Conservation (phyloP, 176 grass and related monocot species). For the Cymbopogon citratus region DNA sequence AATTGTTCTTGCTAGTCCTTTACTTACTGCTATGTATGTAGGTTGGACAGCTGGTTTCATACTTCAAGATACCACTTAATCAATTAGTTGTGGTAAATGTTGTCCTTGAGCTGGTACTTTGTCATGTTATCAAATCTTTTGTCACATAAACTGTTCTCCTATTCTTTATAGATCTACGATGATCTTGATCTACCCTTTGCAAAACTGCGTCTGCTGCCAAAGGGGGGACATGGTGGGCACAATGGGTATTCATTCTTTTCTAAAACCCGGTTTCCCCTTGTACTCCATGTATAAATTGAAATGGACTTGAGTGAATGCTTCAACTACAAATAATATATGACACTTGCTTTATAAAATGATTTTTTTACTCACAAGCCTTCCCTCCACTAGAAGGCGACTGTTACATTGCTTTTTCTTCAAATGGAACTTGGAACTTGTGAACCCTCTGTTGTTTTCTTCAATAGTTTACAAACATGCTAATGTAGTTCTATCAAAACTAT, state of each 20-base stretch:
- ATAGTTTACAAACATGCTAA: background rate
- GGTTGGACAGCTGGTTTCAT: constrained; percentile 84
- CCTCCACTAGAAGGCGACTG: background rate
- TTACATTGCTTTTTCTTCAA: background rate
- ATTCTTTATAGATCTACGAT: constrained; percentile 71
- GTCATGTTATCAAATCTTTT: no score
- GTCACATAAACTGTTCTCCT: no score
- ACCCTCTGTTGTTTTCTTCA: background rate
- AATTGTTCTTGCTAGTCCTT: no score
- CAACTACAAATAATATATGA: background rate
- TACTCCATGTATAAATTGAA: background rate
- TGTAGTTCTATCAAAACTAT: background rate
- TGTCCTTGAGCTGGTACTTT: no score
- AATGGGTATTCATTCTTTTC: constrained; percentile 99
- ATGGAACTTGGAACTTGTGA: background rate
- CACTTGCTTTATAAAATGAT: background rate
- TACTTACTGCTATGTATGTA: no score
- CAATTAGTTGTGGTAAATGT: constrained; percentile 78
- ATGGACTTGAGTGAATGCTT: background rate
- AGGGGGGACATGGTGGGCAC: constrained; percentile 91
- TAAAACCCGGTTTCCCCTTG: no score
- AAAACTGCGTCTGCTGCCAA: constrained; percentile 80
- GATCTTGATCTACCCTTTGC: constrained; percentile 89
- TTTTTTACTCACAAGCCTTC: background rate
- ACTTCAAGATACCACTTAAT: constrained; percentile 89